Base-by-base conservation (phyloP, 306 rosid genomes). In the Rosa rugosa region DNA sequence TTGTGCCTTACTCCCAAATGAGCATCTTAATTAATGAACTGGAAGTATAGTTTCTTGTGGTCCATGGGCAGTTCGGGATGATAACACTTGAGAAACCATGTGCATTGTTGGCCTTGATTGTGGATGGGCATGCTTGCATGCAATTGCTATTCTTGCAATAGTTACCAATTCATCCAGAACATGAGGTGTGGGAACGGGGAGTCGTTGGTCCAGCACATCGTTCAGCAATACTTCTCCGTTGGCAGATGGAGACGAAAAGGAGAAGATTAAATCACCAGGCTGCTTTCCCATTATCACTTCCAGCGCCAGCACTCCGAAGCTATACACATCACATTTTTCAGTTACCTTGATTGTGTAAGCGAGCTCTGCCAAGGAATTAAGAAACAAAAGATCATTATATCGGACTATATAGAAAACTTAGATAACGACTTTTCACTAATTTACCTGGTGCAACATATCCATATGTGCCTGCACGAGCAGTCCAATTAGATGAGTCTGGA, bases 391-490 rank as follows among this genome's bases (percentile, higher is more conserved):
- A 0, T 12, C n/a, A 50, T 3, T 50, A 50, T 50, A 4, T 3
- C 4, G 18, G 6, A 4, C 22, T 16, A 13, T 1, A 13, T 14
- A 17, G 5, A 51, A 51, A 51, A 51, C 17, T 16, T 50, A 16
- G 56, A 50, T 12, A 50, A 50, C 56, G 4, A 1, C 1, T 16
- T 50, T 51, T 17, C 5, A 51, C 57, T 17, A 51, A 0, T 12
- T 47, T 76, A 76, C 79, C 79, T 0, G 64, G 50, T 46, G 79
- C 79, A 0, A 76, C 3, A 49, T 76, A 76, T 8, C 79, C 79
- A 5, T 76, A 76, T 13, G 79, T 76, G 5, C 79, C 79, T 4
- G 79, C 79, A 47, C 36, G 60, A 5, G 51, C 11, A 3, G 64
- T 64, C 51, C 46, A 44, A 44, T 44, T 44, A 1, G 46, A 44